These are phyloP conservation scores for Talaromyces borbonicus DNA, from an alignment of 495 filamentous ascomycete genomes.

Conservation along the genomic window DNA sequence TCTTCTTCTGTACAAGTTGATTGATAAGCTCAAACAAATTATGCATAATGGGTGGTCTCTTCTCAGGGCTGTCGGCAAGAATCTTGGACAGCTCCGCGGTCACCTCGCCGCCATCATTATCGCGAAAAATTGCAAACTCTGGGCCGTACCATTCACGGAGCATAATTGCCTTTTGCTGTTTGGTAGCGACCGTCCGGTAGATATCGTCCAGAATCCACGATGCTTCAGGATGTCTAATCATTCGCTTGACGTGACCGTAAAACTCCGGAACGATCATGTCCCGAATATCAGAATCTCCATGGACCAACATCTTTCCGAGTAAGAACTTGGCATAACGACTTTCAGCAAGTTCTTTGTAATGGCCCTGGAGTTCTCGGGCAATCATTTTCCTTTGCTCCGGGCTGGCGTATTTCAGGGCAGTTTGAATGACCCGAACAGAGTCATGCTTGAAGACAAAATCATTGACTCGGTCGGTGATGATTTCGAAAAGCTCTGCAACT, in stretches of 20 bases:
- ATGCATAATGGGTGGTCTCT: constrained; percentile 75
- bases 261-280: constrained; percentile 89
- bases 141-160: constrained; percentile 95
- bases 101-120: constrained; percentile 32
- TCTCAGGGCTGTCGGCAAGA: constrained; percentile 66
- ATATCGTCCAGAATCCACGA: constrained; percentile 97
- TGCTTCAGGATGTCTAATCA: constrained; percentile 92
- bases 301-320: constrained; percentile 86
- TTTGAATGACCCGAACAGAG: constrained; percentile 88
- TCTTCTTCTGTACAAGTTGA: constrained; percentile 85
- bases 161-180: constrained; percentile 70
- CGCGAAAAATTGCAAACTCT: constrained; percentile 77
- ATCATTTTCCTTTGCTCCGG: constrained; percentile 75
- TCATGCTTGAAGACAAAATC: constrained; percentile 99
- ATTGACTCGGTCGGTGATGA: constrained; percentile 80
- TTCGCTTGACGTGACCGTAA: constrained; percentile 78
- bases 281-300: constrained; percentile 74
- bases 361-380: constrained; percentile 75
- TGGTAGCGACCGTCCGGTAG: constrained; percentile 76
- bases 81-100: constrained; percentile 61
- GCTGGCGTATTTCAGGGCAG: constrained; percentile 90
- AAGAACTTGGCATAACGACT: constrained; percentile 95
- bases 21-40: constrained; percentile 79
- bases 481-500: constrained; percentile 77
- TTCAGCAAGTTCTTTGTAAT: constrained; percentile 75